Evolutionary conservation across 2,329 filamentous ascomycete species (phyloP).

Genomic region (Coniosporium tulheliwenetii): DNA sequence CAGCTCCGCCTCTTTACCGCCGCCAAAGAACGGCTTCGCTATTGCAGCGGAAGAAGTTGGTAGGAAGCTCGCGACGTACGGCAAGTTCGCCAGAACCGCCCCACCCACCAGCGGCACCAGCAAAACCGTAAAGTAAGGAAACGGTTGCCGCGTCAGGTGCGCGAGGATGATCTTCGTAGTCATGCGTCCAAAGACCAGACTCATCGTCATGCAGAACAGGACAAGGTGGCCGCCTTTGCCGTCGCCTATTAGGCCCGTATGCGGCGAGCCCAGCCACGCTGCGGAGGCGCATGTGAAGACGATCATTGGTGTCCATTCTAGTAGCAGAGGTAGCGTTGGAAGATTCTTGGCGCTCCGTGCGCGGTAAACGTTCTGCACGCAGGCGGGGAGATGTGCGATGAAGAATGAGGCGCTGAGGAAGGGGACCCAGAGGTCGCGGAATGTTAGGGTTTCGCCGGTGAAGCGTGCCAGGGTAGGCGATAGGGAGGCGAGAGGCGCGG

Average conservation of each 20-base stretch:
- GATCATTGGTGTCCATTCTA: constrained; percentile 86
- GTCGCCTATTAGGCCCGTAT: constrained; percentile 64
- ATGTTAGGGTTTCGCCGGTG: constrained; percentile 56
- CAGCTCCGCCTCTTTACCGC: constrained; percentile 42
- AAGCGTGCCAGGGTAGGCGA: constrained; percentile 25
- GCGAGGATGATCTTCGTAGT: constrained; percentile 98
- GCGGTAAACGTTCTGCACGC: constrained; percentile 68
- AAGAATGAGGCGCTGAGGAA: constrained; percentile 30
- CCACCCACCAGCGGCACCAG: constrained; percentile 75
- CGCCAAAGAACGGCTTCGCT: too few species aligned
- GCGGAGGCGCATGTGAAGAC: constrained; percentile 62
- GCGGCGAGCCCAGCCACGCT: constrained; percentile 79
- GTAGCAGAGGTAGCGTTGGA: constrained; percentile 66
- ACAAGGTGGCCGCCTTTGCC: constrained; percentile 60
- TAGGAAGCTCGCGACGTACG: constrained; percentile 50
- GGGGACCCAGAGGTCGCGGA: constrained; percentile 78
- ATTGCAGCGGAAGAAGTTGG: constrained; percentile 25
- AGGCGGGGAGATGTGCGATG: constrained; percentile 65
- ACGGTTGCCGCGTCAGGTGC: constrained; percentile 82
- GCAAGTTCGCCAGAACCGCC: constrained; percentile 68
- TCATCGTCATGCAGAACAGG: constrained; percentile 83
- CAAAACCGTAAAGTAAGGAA: constrained; percentile 93
- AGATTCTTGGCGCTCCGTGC: constrained; percentile 58
- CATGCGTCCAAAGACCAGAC: constrained; percentile 95
- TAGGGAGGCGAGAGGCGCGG: constrained; percentile 49